phyloP scores from a whole-genome alignment of 2,329 filamentous ascomycete species.

The Claviceps quebecensis region DNA sequence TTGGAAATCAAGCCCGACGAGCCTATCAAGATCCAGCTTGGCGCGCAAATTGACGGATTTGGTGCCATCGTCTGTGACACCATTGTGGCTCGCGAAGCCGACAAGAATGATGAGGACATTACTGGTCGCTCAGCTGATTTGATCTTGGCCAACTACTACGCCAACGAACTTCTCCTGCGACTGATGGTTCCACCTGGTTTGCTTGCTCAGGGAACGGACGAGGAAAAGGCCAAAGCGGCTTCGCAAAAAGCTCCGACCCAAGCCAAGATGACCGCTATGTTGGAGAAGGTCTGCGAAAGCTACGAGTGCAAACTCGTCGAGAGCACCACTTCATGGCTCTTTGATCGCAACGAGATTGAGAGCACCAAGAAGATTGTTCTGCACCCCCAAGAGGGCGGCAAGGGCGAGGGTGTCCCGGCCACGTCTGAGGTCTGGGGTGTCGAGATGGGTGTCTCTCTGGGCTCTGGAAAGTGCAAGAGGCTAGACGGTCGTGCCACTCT shows the following conservation, averaged over 20 bases:
- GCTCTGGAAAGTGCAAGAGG: slow-evolving; percentile 88
- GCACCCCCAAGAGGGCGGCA: slow-evolving; percentile 69
- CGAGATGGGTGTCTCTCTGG: slow-evolving; percentile 83
- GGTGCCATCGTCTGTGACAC: slow-evolving; percentile 94
- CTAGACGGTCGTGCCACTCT: slow-evolving; percentile 79
- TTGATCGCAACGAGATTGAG: slow-evolving; percentile 96
- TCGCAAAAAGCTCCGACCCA: slow-evolving; percentile 73
- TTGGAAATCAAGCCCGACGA: slow-evolving; percentile 71
- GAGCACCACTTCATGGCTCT: slow-evolving; percentile 95
- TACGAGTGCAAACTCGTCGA: slow-evolving; percentile 91
- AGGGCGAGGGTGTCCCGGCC: slow-evolving; percentile 80
- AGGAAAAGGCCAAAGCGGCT: slow-evolving; percentile 88
- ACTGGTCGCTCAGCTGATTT: slow-evolving; percentile 74
- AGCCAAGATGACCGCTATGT: slow-evolving; percentile 67
- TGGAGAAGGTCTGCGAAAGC: slow-evolving; percentile 82
- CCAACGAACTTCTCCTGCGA: slow-evolving; percentile 85
- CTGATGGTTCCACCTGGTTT: slow-evolving; percentile 86
- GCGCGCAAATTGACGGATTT: slow-evolving; percentile 95
- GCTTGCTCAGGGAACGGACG: slow-evolving; percentile 68
- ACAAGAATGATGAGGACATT: slow-evolving; percentile 48
- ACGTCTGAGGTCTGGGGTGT: slow-evolving; percentile 95
- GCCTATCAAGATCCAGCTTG: slow-evolving; percentile 94
- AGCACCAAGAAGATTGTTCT: slow-evolving; percentile 96
- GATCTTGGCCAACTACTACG: slow-evolving; percentile 80
- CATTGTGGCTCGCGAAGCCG: slow-evolving; percentile 54